phyloP scores from a whole-genome alignment of 257 asterid species.

The Solanum clarkiae region DNA sequence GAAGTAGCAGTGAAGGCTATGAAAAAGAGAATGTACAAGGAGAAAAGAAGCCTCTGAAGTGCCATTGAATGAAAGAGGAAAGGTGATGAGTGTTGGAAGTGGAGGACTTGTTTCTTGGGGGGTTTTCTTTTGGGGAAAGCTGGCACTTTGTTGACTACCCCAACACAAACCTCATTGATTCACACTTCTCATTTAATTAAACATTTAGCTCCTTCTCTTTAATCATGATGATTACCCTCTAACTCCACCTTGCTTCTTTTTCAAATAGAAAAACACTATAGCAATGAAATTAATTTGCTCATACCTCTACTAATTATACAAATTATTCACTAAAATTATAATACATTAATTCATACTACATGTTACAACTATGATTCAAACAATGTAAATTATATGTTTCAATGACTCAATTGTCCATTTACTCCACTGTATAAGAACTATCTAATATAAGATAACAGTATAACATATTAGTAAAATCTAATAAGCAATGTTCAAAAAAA shows the following conservation, averaged over 20 bases:
- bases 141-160: slow-evolving; percentile 30
- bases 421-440: neutral
- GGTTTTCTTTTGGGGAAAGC: slow-evolving; percentile 50
- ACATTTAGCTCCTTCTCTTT: neutral
- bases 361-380: neutral
- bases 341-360: neutral
- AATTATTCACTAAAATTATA: neutral
- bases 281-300: neutral
- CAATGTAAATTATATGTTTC: neutral
- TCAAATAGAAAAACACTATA: neutral
- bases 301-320: neutral
- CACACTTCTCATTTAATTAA: neutral
- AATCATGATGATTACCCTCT: neutral
- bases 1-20: slow-evolving; percentile 4
- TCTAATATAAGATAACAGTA: too few species aligned
- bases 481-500: neutral
- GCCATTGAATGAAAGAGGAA: slow-evolving; percentile 37
- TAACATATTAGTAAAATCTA: neutral
- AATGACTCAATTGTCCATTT: neutral
- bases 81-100: neutral
- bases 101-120: slow-evolving; percentile 8
- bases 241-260: neutral
- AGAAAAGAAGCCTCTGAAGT: slow-evolving; percentile 23
- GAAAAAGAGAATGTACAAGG: slow-evolving; percentile 17
- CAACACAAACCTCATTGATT: neutral